Percentiles rank a stretch among this genome's conserved stretches.
Evolutionary conservation across 306 rosid genomes (phyloP).

Genomic region (Crataegus laevigata): DNA sequence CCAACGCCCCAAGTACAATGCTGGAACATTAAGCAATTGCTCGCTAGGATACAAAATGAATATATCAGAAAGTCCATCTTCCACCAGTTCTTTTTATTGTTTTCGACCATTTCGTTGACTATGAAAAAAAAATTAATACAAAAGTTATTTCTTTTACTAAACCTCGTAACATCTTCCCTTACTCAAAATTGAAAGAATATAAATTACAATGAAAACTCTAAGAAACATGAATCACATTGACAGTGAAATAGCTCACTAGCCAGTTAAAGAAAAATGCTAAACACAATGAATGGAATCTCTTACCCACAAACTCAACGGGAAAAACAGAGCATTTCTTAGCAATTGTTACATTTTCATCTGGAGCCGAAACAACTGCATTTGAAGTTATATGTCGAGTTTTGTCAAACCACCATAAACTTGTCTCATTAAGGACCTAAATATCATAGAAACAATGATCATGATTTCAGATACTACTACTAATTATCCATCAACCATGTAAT

Average conservation of each 20-base stretch:
- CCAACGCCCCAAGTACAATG: background rate
- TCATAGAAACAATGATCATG: background rate
- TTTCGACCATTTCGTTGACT: background rate
- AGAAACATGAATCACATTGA: slow-evolving; percentile 3
- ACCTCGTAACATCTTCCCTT: background rate
- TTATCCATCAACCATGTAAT: background rate
- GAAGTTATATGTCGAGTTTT: slow-evolving; percentile 66
- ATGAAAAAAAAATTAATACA: background rate
- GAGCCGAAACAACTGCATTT: slow-evolving; percentile 71
- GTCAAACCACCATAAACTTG: slow-evolving; percentile 98
- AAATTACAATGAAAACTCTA: background rate
- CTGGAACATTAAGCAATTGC: background rate
- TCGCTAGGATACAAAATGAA: background rate
- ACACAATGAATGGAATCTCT: slow-evolving; percentile 14
- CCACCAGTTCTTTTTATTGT: background rate
- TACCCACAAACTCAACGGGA: slow-evolving; percentile 96
- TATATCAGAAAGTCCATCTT: background rate
- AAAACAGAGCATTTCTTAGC: slow-evolving; percentile 91
- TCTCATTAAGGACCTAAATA: slow-evolving; percentile 77
- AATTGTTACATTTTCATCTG: slow-evolving; percentile 83
- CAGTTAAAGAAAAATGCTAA: background rate
- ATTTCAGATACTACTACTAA: background rate
- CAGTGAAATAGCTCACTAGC: background rate
- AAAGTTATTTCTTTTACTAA: background rate
- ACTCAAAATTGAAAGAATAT: background rate